Evolutionary conservation across 1,284 basidiomycete genomes (phyloP).

Genomic region (Blastosporella zonata): DNA sequence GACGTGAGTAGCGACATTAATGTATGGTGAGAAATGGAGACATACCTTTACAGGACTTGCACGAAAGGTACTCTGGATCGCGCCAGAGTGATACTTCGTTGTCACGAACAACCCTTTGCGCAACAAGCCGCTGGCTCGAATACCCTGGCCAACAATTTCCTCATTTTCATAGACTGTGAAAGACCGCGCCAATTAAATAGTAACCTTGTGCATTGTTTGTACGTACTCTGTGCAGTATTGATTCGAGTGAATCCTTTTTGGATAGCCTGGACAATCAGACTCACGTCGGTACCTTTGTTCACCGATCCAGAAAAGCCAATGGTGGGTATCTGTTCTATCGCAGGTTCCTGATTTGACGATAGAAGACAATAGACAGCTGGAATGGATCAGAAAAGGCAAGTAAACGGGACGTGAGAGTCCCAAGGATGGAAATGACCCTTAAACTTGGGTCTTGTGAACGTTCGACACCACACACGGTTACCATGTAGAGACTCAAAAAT

Average conservation of each 20-base stretch:
- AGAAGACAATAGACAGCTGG: too few relatives aligned
- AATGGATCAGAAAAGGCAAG: too few relatives aligned
- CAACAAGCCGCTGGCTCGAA: constrained; percentile 46
- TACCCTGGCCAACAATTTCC: constrained; percentile 46
- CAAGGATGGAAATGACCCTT: too few relatives aligned
- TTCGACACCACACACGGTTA: too few relatives aligned
- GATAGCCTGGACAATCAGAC: constrained; percentile 39
- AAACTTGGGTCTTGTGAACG: too few relatives aligned
- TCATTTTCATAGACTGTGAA: constrained; percentile 49
- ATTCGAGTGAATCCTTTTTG: constrained; percentile 46
- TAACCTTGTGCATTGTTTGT: background rate
- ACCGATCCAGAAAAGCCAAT: constrained; percentile 45
- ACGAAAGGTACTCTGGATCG: constrained; percentile 36
- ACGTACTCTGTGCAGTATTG: constrained; percentile 45
- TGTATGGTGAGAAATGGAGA: background rate
- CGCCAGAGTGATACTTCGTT: constrained; percentile 51
- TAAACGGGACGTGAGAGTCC: too few relatives aligned
- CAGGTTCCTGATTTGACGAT: too few relatives aligned
- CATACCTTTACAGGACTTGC: constrained; percentile 34
- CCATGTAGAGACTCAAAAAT: too few relatives aligned
- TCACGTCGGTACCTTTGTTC: constrained; percentile 26
- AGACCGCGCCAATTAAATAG: background rate
- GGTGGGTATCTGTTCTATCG: constrained; percentile 51
- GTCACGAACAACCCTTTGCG: constrained; percentile 54
- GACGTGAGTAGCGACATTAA: background rate